These are phyloP conservation scores for Populus hybrid DNA, from an alignment of 441 rosid genomes.

Conservation along the genomic window DNA sequence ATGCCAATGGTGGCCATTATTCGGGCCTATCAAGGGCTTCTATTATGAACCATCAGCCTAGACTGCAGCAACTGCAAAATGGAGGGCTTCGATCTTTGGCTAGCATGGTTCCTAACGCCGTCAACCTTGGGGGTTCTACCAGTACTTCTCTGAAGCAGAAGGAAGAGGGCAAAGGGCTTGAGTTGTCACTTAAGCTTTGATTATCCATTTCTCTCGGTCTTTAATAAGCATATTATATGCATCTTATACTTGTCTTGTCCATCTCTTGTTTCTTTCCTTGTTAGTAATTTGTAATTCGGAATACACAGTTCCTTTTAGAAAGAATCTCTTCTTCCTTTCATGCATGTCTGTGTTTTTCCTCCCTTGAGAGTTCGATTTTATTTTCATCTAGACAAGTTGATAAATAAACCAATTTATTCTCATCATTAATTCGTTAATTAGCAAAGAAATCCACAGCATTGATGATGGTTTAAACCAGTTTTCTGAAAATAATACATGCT, in stretches of 20 bases:
- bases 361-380: no score
- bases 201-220: background rate
- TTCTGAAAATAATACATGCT: no score
- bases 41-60: background rate
- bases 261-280: background rate
- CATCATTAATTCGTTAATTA: no score
- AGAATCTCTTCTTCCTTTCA: no score
- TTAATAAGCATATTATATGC: background rate
- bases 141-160: background rate
- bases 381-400: no score
- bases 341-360: no score
- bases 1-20: background rate
- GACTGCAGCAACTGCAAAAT: background rate
- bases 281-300: background rate
- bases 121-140: no score
- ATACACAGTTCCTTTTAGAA: no score
- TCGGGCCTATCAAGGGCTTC: background rate
- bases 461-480: no score
- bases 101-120: background rate
- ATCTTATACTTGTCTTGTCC: background rate
- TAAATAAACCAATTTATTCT: no score
- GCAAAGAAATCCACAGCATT: no score
- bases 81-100: background rate
- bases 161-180: background rate
- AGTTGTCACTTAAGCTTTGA: slow-evolving; percentile 19